A percentile compares a stretch with the other conserved stretches of the same genome.
These are phyloP conservation scores for Talaromyces stipitatus DNA, from an alignment of 495 filamentous ascomycete species.

Conservation along the genomic window DNA sequence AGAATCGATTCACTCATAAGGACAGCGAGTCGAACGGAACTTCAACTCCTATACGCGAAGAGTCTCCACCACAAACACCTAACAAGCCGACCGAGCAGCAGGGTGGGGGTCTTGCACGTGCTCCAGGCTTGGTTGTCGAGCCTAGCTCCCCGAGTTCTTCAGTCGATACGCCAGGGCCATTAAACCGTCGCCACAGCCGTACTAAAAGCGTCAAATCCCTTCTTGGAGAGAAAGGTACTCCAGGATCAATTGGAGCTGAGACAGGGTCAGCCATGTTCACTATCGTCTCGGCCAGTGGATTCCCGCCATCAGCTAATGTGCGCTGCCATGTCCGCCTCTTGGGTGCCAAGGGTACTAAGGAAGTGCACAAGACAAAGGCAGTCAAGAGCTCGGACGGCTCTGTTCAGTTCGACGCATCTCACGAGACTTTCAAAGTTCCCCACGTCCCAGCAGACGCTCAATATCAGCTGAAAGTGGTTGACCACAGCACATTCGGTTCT, in stretches of 20 bases:
- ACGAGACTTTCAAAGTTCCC: constrained; percentile 67
- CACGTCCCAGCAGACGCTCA: constrained; percentile 71
- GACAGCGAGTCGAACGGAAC: constrained; percentile 46
- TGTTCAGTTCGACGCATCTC: constrained; percentile 51
- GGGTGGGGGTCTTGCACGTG: constrained; percentile 28
- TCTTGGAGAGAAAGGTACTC: constrained; percentile 38
- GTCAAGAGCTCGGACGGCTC: constrained; percentile 53
- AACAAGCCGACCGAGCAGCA: constrained; percentile 19
- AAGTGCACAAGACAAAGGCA: constrained; percentile 79
- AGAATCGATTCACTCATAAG: constrained; percentile 44
- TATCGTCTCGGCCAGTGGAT: constrained; percentile 71
- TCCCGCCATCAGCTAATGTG: constrained; percentile 68
- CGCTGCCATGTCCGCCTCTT: constrained; percentile 67
- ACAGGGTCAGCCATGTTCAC: constrained; percentile 74
- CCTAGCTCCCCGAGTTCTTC: constrained; percentile 24
- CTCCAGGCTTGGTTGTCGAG: constrained; percentile 17
- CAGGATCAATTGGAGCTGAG: constrained; percentile 45
- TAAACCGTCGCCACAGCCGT: constrained; percentile 48
- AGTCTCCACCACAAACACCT: constrained; percentile 6
- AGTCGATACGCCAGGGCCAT: constrained; percentile 29
- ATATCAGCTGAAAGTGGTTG: constrained; percentile 78
- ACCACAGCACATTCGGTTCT: constrained; percentile 72
- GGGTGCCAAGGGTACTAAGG: constrained; percentile 58
- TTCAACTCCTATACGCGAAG: constrained; percentile 22
- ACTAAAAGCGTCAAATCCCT: constrained; percentile 58